Base-by-base conservation (phyloP, 2,329 filamentous ascomycete genomes). In the Colletotrichum tofieldiae region DNA sequence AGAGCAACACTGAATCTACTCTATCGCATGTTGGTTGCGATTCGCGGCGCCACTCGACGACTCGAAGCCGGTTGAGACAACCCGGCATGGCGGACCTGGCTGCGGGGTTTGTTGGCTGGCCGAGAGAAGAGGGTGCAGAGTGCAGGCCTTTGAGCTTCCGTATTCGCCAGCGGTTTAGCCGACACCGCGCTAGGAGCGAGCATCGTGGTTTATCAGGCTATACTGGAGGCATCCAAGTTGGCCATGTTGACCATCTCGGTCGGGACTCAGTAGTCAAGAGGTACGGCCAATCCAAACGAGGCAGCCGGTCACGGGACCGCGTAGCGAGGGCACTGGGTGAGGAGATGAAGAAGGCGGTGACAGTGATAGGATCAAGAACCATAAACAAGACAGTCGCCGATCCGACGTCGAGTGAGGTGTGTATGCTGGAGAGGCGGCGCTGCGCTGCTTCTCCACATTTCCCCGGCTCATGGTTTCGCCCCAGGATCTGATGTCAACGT, bases 401-500 rank as follows among this genome's bases (percentile, higher is more conserved):
- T 52, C 49, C 26, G 49, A 23, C 18, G 26, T 61, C 37, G 29
- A 23, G 23, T 55, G 49, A 11, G 35, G 35, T 55, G 49, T 67
- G 35, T n/a, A 20, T n/a, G 39, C 56, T 49, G 39, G 26, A 47
- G 35, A 3, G 43, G 20, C 43, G 20, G n/a, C n/a, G 8, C 47
- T 39, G 54, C 35, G 20, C n/a, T 18, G 26, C 49, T 39, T 55
- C 58, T 63, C 65, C 65, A 63, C 65, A 63, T 26, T 45, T 55
- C 58, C 58, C 49, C 49, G 45, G 54, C 61, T 59, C 45, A 47
- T 51, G 67, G 45, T 29, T 45, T 65, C 29, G 45, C 29, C 54
- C 45, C 16, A 26, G 35, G 9, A 69, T 65, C 4, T 59, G 61
- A 11, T 59, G 51, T 45, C 54, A 29, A 39, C 45, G 29, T 37